Evolutionary conservation across 2,329 filamentous ascomycete genomes (phyloP).

Genomic region (Seiridium unicorne): DNA sequence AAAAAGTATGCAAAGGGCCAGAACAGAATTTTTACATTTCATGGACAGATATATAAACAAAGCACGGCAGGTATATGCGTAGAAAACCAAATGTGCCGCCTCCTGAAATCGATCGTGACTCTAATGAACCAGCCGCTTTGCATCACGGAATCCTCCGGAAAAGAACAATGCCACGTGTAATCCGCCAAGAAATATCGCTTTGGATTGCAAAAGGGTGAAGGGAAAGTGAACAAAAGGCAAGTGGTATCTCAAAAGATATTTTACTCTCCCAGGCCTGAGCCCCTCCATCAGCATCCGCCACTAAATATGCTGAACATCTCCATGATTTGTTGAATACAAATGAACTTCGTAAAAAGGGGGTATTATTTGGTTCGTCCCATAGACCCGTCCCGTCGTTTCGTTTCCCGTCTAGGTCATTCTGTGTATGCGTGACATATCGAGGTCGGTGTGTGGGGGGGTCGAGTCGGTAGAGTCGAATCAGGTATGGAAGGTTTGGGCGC

Average conservation of each 20-base stretch:
- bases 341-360: background rate
- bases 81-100: background rate
- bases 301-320: background rate
- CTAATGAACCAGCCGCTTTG: background rate
- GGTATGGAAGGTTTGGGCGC: background rate
- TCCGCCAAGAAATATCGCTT: background rate
- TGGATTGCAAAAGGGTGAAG: background rate
- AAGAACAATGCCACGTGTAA: no score
- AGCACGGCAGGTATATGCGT: background rate
- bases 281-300: background rate
- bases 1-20: no score
- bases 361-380: constrained; percentile 1
- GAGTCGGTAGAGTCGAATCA: background rate
- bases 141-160: background rate
- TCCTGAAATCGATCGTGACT: background rate
- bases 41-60: background rate
- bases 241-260: constrained; percentile 1
- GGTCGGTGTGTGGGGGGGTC: background rate
- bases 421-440: background rate
- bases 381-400: constrained; percentile 1
- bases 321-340: background rate
- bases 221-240: background rate
- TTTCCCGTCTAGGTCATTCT: constrained; percentile 5
- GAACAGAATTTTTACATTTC: background rate
- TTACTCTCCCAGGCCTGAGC: background rate